Conservation (phyloP, 768 basidiomycete species). For the Tulasnella sp. region DNA sequence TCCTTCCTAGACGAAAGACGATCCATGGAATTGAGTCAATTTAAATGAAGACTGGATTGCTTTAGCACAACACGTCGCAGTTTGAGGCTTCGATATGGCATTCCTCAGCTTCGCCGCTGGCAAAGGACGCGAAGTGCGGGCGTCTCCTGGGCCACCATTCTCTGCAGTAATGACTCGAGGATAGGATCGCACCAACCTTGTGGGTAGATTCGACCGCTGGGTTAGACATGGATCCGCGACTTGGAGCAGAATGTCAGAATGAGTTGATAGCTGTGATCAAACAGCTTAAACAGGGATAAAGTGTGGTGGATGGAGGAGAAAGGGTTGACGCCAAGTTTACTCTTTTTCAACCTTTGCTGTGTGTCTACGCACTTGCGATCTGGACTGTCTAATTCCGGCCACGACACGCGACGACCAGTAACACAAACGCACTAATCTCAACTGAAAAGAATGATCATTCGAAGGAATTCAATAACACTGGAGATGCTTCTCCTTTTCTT, state of each 20-base stretch:
- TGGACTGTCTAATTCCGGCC: neutral
- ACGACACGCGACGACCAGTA: neutral
- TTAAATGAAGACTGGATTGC: neutral
- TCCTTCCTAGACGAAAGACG: conserved; percentile 13
- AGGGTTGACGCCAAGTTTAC: conserved; percentile 6
- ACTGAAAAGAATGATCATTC: neutral
- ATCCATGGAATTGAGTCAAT: conserved; percentile 11
- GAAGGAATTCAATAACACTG: neutral
- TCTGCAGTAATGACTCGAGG: too few relatives aligned
- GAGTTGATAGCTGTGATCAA: too few relatives aligned
- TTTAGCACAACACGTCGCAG: too few relatives aligned
- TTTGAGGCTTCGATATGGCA: neutral
- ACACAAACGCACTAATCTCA: neutral
- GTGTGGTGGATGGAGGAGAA: conserved; percentile 10
- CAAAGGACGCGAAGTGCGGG: conserved; percentile 2
- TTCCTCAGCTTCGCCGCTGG: neutral
- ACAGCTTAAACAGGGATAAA: neutral
- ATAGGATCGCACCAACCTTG: conserved; percentile 9
- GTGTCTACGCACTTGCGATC: neutral
- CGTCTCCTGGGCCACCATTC: neutral
- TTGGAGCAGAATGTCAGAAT: neutral
- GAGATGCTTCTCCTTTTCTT: conserved; percentile 1
- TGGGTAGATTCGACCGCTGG: neutral
- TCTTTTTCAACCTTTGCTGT: too few relatives aligned
- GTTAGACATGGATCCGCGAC: neutral